Evolutionary conservation across 2,329 filamentous ascomycete species (phyloP).

Genomic region (Albifimbria verrucaria): DNA sequence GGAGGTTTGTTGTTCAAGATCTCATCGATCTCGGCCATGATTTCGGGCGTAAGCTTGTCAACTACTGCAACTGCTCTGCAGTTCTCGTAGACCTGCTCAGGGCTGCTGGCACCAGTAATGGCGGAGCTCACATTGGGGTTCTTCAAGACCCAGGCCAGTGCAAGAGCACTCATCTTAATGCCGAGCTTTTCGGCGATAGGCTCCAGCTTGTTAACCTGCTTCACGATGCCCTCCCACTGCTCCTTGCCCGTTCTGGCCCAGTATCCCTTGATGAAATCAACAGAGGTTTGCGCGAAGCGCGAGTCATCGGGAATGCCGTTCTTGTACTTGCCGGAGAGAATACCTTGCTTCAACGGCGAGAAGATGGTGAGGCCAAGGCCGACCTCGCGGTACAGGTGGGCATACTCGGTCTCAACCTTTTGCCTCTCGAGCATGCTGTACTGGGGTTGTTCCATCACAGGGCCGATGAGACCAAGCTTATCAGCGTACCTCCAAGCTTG

Average conservation of each 20-base stretch:
- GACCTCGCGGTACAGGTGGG: conserved; percentile 56
- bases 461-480: conserved; percentile 57
- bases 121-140: conserved; percentile 60
- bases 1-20: conserved; percentile 58
- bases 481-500: conserved; percentile 61
- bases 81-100: conserved; percentile 60
- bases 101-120: conserved; percentile 57
- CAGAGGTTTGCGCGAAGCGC: conserved; percentile 52
- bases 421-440: conserved; percentile 63
- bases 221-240: conserved; percentile 52
- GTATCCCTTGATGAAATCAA: conserved; percentile 53
- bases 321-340: conserved; percentile 67
- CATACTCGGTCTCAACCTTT: conserved; percentile 62
- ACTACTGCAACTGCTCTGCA: conserved; percentile 48
- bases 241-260: conserved; percentile 49
- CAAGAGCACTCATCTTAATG: conserved; percentile 52
- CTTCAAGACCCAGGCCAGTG: conserved; percentile 60
- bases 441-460: conserved; percentile 63
- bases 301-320: conserved; percentile 58
- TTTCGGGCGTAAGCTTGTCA: conserved; percentile 55
- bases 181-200: conserved; percentile 63
- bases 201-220: conserved; percentile 57
- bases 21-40: conserved; percentile 57
- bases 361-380: conserved; percentile 62
- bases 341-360: conserved; percentile 54